Evolutionary conservation across 2,329 filamentous ascomycete species (phyloP).

Genomic region (Monilinia aucupariae): DNA sequence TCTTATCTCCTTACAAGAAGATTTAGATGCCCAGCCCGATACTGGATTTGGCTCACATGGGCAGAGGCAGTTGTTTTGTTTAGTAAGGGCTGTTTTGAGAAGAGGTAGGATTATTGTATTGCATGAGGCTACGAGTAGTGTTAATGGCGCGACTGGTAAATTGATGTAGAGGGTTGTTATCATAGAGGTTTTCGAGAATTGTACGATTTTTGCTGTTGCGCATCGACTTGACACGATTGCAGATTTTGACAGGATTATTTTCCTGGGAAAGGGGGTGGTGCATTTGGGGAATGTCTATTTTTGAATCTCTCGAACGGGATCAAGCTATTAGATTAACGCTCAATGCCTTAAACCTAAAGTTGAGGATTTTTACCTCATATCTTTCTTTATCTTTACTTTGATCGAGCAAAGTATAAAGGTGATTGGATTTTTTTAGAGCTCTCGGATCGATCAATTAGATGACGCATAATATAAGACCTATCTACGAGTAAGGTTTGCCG

Average conservation of each 20-base stretch:
- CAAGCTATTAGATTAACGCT: no score
- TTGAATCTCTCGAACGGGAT: background rate
- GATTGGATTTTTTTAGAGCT: no score
- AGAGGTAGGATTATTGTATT: constrained; percentile 38
- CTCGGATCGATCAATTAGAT: no score
- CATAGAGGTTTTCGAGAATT: constrained; percentile 45
- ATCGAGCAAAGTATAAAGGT: background rate
- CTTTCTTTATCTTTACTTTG: background rate
- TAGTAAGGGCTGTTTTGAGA: constrained; percentile 43
- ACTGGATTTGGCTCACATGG: constrained; percentile 60
- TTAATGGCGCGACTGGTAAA: constrained; percentile 52
- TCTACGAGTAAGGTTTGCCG: no score
- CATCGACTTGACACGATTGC: constrained; percentile 42
- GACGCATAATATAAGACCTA: no score
- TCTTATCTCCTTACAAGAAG: constrained; percentile 22
- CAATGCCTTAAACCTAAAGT: no score
- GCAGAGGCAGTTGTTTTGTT: constrained; percentile 45
- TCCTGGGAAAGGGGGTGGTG: constrained; percentile 12
- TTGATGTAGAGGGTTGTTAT: constrained; percentile 49
- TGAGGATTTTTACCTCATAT: no score
- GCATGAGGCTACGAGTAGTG: constrained; percentile 44
- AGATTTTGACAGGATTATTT: constrained; percentile 37
- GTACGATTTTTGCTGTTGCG: constrained; percentile 46
- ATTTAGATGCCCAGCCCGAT: constrained; percentile 37
- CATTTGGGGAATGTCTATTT: constrained; percentile 37